These are phyloP conservation scores for Edaphochlamys debaryana DNA, from an alignment of 139 green algal species.

Conservation along the genomic window DNA sequence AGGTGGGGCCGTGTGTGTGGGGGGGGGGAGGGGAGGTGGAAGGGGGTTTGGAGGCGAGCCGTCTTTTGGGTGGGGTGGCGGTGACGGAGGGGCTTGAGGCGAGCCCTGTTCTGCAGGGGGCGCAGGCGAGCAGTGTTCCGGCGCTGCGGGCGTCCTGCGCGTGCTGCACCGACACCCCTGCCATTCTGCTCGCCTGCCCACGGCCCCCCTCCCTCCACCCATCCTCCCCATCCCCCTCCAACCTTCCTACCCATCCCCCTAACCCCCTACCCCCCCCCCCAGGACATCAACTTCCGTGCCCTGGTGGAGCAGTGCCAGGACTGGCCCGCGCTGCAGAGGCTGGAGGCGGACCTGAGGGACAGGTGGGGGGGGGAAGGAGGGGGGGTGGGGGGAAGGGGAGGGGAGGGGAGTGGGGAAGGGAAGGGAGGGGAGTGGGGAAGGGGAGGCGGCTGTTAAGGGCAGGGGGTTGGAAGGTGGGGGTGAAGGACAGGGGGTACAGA, in stretches of 20 bases:
- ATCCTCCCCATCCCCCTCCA: too few species aligned
- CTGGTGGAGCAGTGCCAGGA: not conserved
- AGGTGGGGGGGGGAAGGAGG: not conserved
- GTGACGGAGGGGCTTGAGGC: too few species aligned
- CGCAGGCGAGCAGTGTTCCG: too few species aligned
- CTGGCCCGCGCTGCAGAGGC: not conserved
- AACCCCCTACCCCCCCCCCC: not conserved
- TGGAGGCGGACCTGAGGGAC: constrained; percentile 27
- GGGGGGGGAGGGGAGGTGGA: too few species aligned
- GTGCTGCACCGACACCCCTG: too few species aligned
- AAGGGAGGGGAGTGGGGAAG: not conserved
- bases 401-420: not conserved
- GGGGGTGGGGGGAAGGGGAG: not conserved
- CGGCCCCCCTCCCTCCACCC: too few species aligned
- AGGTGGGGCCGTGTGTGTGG: not conserved
- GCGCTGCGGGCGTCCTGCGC: too few species aligned
- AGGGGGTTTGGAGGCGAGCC: too few species aligned
- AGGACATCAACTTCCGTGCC: constrained; percentile 12
- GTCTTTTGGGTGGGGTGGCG: too few species aligned
- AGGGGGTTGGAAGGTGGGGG: not conserved
- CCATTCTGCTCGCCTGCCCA: too few species aligned
- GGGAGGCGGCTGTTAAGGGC: not conserved
- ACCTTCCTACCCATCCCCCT: too few species aligned
- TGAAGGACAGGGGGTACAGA: not conserved
- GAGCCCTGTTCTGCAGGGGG: too few species aligned